phyloP scores from a whole-genome alignment of 805 yeast genomes.

The Torulaspora maleeae region DNA sequence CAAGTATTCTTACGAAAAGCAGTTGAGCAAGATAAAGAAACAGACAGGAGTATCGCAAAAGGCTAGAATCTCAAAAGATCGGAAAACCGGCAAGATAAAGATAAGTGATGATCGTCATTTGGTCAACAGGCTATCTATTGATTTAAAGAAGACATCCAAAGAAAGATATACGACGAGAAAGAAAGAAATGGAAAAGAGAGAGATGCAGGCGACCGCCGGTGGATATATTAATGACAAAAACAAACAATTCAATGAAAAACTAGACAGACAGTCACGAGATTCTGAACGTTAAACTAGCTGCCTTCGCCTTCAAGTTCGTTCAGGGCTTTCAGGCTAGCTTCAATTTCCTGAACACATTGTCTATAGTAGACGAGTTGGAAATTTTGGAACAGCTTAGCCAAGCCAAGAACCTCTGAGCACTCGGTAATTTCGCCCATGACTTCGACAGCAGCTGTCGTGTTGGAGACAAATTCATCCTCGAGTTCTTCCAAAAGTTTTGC shows the following conservation, averaged over 20 bases:
- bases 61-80: conserved; percentile 8
- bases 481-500: conserved; percentile 47
- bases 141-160: conserved; percentile 20
- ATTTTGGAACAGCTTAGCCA: conserved; percentile 60
- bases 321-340: conserved; percentile 43
- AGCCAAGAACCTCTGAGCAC: conserved; percentile 58
- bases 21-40: conserved; percentile 15
- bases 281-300: not conserved
- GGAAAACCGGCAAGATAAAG: conserved; percentile 13
- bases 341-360: conserved; percentile 47
- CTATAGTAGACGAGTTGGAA: conserved; percentile 65
- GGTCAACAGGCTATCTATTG: conserved; percentile 19
- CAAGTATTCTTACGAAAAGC: conserved; percentile 31
- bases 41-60: not conserved
- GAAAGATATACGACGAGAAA: conserved; percentile 21
- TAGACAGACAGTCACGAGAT: conserved; percentile 21
- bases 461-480: conserved; percentile 77
- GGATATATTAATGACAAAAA: conserved; percentile 33
- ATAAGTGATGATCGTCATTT: conserved; percentile 20
- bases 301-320: conserved; percentile 22
- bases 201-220: conserved; percentile 7
- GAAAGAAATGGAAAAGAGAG: conserved; percentile 15
- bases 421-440: conserved; percentile 68
- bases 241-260: conserved; percentile 31
- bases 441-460: conserved; percentile 73